Base-by-base conservation (phyloP, 1,139 yeast species). In the Magnusiomyces paraingens region DNA sequence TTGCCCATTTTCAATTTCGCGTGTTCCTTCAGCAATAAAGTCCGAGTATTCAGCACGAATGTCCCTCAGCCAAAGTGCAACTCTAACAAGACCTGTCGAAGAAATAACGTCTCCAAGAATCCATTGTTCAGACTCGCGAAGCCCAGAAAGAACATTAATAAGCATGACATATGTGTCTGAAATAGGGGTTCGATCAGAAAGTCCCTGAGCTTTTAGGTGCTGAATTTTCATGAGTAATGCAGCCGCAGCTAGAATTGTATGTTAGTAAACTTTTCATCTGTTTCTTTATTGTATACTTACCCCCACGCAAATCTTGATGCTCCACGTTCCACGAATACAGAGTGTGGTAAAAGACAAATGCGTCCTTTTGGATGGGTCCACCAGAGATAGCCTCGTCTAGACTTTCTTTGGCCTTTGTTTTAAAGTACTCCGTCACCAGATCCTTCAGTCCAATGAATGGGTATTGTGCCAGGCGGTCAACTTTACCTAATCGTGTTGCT, bases 311-410 rank as follows among this genome's bases (percentile, higher is more conserved):
- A 57, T 70, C 68, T 17, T 67, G 68, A 21, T 64, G 66, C 51
- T 60, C 66, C 17, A 68, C 56, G 50, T 63, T 61, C 73, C 73
- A 70, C 1, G 66, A 55, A 51, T 70, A 70, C 36, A 67, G 55
- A 38, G 69, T 59, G 52, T 61, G 61, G 61, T 64, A 64, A 52
- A 57, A 61, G 6, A 62, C 55, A 17, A 60, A 50, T 15, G 32
- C 40, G 12, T 54, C 51, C 4, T 35, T 32, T 3, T 21, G 17
- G 22, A 46, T 29, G 35, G 42, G 17, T 50, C 54, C 47, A 50
- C 55, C 12, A 50, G 42, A 2, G 4, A 46, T 41, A 15, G 41
- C 49, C 11, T 32, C 15, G 14, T 22, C 41, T 3, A 46, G 21
- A 4, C 21, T 35, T n/a, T 48, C 22, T n/a, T 36, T 50, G 5